Evolutionary conservation across 2,329 filamentous ascomycete genomes (phyloP).

Genomic region (Lachnellula occidentalis): DNA sequence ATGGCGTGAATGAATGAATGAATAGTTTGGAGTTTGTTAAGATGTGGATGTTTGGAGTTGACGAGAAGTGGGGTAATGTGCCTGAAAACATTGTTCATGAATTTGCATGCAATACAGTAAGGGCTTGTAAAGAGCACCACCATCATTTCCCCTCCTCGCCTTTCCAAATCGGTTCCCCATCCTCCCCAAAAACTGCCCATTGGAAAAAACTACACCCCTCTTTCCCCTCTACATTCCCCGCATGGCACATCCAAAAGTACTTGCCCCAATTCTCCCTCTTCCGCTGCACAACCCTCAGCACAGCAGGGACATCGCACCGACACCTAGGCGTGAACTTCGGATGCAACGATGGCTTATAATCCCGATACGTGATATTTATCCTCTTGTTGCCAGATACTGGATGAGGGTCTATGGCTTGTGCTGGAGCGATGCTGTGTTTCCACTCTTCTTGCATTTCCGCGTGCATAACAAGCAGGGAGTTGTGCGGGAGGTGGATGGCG

Average conservation of each 20-base stretch:
- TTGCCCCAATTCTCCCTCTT: constrained; percentile 70
- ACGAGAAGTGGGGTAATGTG: too few relatives aligned
- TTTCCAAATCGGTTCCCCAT: constrained; percentile 70
- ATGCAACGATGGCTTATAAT: constrained; percentile 73
- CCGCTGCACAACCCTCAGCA: constrained; percentile 73
- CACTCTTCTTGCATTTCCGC: constrained; percentile 96
- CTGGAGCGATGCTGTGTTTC: constrained; percentile 82
- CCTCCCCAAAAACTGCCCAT: constrained; percentile 82
- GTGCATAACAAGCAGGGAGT: constrained; percentile 91
- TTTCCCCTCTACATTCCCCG: constrained; percentile 63
- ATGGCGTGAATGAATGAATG: background rate
- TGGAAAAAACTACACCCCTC: constrained; percentile 71
- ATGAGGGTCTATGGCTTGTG: constrained; percentile 74
- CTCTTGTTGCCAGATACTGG: constrained; percentile 72
- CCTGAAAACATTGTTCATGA: too few relatives aligned
- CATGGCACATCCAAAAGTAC: constrained; percentile 95
- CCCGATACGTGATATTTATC: constrained; percentile 91
- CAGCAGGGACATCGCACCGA: constrained; percentile 61
- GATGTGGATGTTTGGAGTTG: too few relatives aligned
- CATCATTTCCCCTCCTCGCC: background rate
- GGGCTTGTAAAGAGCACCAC: background rate
- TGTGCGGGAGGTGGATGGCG: constrained; percentile 88
- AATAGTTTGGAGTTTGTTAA: background rate
- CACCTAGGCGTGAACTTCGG: constrained; percentile 75
- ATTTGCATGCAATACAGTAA: background rate